These are phyloP conservation scores for Amauroascus verrucosus DNA, from an alignment of 2,329 filamentous ascomycete genomes.

Conservation along the genomic window DNA sequence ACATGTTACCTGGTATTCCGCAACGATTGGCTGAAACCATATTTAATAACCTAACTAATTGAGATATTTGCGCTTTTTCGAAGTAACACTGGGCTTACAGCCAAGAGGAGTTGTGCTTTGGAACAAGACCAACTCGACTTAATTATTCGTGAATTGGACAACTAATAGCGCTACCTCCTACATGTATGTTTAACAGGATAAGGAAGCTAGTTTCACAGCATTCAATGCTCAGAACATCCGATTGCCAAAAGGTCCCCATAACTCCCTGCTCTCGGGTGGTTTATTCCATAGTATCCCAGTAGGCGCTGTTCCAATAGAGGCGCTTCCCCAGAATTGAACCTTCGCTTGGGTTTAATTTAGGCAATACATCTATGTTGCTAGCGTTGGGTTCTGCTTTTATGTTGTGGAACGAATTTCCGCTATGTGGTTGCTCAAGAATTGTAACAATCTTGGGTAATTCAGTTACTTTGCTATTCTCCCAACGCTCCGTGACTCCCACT, in stretches of 20 bases:
- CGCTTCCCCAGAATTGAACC: neutral
- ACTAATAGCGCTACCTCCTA: too few relatives aligned
- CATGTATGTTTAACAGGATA: too few relatives aligned
- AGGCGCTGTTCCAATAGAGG: neutral
- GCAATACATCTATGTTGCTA: neutral
- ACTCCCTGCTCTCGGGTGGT: neutral
- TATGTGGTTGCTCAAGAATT: neutral
- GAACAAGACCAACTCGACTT: too few relatives aligned
- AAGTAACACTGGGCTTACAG: too few relatives aligned
- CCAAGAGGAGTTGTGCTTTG: too few relatives aligned
- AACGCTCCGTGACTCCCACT: neutral
- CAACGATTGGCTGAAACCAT: neutral
- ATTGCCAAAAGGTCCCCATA: too few relatives aligned
- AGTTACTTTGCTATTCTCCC: neutral
- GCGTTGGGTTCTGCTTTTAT: neutral
- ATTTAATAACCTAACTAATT: too few relatives aligned
- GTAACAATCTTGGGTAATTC: neutral
- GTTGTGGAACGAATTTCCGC: neutral
- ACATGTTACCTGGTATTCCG: neutral
- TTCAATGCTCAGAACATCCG: too few relatives aligned
- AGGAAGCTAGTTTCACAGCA: too few relatives aligned
- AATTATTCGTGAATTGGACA: too few relatives aligned
- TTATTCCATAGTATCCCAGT: too few relatives aligned
- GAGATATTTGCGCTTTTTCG: too few relatives aligned
- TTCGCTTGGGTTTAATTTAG: neutral